A percentile compares a stretch with the other conserved stretches of the same genome.
Conservation (phyloP, 148 eudicot species). For the Cornus kousa region DNA sequence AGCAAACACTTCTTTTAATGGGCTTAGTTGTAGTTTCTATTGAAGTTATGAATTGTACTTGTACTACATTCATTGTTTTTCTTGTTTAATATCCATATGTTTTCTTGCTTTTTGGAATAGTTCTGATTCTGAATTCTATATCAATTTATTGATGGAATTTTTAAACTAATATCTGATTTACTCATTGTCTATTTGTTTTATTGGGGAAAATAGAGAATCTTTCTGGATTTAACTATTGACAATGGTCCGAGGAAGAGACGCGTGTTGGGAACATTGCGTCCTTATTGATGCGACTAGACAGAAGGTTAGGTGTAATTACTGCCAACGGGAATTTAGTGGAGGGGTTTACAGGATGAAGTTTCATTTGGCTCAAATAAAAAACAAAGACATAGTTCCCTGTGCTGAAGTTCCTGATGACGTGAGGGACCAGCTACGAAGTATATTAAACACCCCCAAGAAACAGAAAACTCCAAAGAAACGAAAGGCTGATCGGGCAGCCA, state of each 20-base stretch:
- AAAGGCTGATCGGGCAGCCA: slow-evolving; percentile 25
- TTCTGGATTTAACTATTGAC: slow-evolving; percentile 1
- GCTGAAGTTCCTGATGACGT: slow-evolving; percentile 37
- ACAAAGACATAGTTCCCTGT: slow-evolving; percentile 45
- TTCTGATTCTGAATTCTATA: neutral
- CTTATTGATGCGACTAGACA: slow-evolving; percentile 43
- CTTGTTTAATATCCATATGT: neutral
- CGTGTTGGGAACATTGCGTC: slow-evolving; percentile 47
- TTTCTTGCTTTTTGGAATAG: slow-evolving; percentile 1
- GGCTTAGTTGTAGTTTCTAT: neutral
- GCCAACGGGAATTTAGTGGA: slow-evolving; percentile 42
- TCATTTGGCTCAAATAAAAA: slow-evolving; percentile 45
- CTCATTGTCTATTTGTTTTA: neutral
- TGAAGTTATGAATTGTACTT: neutral
- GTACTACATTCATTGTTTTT: too few relatives aligned
- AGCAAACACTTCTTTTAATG: neutral
- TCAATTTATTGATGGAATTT: neutral
- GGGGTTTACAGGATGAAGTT: slow-evolving; percentile 48
- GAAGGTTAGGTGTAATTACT: slow-evolving; percentile 44
- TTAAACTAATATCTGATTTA: neutral
- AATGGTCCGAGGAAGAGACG: slow-evolving; percentile 44
- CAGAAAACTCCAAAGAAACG: slow-evolving; percentile 29
- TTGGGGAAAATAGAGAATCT: neutral
- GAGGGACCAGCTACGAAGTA: slow-evolving; percentile 32
- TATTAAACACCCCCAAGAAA: slow-evolving; percentile 35